These are phyloP conservation scores for Trypanosoma boissoni DNA, from an alignment of 208 protist species.

Conservation along the genomic window DNA sequence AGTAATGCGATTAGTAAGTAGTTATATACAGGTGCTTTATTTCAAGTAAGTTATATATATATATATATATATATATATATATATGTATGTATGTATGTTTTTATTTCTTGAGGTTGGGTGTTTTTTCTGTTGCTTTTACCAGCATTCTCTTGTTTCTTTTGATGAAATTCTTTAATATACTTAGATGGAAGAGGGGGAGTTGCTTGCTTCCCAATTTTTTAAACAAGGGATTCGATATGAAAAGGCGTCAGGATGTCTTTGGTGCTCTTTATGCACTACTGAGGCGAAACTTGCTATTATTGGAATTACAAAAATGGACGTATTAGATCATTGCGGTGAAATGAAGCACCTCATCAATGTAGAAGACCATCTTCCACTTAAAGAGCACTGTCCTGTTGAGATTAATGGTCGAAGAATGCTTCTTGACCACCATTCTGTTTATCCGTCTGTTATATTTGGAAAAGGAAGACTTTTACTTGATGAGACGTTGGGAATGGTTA, in stretches of 20 bases:
- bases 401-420: conserved; percentile 65
- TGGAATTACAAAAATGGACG: conserved; percentile 12
- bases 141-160: too few species aligned
- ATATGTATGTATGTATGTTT: not conserved
- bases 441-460: conserved; percentile 65
- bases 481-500: conserved; percentile 58
- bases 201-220: conserved; percentile 29
- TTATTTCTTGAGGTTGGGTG: conserved; percentile 3
- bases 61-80: too few species aligned
- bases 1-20: not conserved
- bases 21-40: not conserved
- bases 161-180: not conserved
- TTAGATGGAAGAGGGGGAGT: conserved; percentile 4
- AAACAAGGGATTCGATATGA: conserved; percentile 35
- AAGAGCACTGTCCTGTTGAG: conserved; percentile 67
- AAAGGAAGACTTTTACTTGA: conserved; percentile 62
- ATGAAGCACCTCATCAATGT: conserved; percentile 50
- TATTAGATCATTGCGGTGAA: conserved; percentile 57
- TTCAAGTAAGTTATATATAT: too few species aligned
- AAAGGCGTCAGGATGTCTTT: conserved; percentile 18
- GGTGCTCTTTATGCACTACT: conserved; percentile 38
- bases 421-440: conserved; percentile 79
- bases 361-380: conserved; percentile 23
- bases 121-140: too few species aligned
- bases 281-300: conserved; percentile 21